These are phyloP conservation scores for Grosmannia serpens DNA, from an alignment of 2,329 filamentous ascomycete species.

Conservation along the genomic window DNA sequence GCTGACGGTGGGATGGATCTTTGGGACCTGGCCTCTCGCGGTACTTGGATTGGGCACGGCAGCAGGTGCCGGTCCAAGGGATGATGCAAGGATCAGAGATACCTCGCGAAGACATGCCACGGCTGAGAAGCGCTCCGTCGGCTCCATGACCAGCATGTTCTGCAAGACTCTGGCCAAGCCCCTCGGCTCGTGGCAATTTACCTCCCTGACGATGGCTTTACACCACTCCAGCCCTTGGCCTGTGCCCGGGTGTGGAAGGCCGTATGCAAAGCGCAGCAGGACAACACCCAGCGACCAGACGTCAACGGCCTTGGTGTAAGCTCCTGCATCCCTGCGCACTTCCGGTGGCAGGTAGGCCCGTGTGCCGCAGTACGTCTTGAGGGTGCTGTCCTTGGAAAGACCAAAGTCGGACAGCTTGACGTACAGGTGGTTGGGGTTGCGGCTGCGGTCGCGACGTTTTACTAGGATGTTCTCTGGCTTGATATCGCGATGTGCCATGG, in stretches of 20 bases:
- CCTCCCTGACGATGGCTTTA: neutral
- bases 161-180: neutral
- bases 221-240: neutral
- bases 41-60: neutral
- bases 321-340: neutral
- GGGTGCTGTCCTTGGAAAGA: neutral
- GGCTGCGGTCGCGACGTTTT: neutral
- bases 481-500: neutral
- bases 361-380: neutral
- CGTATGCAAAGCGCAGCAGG: neutral
- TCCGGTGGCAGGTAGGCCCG: neutral
- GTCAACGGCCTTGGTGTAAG: neutral
- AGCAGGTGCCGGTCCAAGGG: neutral
- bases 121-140: neutral
- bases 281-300: neutral
- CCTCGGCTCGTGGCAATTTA: neutral
- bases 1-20: too few species aligned
- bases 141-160: neutral
- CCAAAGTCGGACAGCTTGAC: neutral
- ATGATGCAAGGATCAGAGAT: neutral
- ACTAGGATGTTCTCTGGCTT: conserved; percentile 1
- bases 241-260: neutral
- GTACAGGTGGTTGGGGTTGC: neutral
- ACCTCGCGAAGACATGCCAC: neutral
- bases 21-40: neutral